Evolutionary conservation across 2,329 filamentous ascomycete species (phyloP), one percentile per base, ranked within the genome.

Genomic region (Aspergillus awamori): DNA sequence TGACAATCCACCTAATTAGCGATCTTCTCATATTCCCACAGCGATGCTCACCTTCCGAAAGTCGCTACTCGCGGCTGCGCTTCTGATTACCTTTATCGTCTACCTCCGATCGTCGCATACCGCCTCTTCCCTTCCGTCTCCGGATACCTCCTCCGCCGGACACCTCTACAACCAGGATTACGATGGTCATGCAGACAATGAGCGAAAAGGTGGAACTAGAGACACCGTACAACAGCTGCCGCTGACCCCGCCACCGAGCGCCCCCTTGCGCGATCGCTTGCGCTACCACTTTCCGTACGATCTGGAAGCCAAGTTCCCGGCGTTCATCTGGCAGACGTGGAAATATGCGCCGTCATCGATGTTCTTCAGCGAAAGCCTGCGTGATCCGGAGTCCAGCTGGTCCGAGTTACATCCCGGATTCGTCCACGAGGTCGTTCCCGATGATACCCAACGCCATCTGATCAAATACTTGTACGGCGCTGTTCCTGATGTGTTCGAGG

Each of bases 261-360:
- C 91, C 79, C 87, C 90, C 15, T 83, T 93, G 57, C 83, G 90
- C 85, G 81, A 97, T 65, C 86, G 95, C 79, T 86, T 99, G 60
- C 89, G 89, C 56, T 97, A 96, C 81, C 91, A 96, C 69, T 98
- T 95, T 77, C 92, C 93, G 20, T 99, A 98, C 82, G 91, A 97
- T 72, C 84, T 94, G 64, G 87, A 93, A 72, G 79, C 83, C 69
- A 96, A 94, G 76, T 98, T 98, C 76, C 95, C 95, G 3, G 93
- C 93, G 59, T 98, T 97, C 81, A 96, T 99, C 73, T 99, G 95
- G 95, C 95, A 99, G 83, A 99, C 95, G 13, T 99, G 95, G 95
- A 97, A 96, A 77, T 89, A 87, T 72, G 91, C 87, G 0, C 93
- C 94, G 0, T 85, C 88, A 1, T 90, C 92, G 22, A 83, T 86